Base-by-base conservation (phyloP, 352 stramenopile genomes). In the Phytophthora capsici region DNA sequence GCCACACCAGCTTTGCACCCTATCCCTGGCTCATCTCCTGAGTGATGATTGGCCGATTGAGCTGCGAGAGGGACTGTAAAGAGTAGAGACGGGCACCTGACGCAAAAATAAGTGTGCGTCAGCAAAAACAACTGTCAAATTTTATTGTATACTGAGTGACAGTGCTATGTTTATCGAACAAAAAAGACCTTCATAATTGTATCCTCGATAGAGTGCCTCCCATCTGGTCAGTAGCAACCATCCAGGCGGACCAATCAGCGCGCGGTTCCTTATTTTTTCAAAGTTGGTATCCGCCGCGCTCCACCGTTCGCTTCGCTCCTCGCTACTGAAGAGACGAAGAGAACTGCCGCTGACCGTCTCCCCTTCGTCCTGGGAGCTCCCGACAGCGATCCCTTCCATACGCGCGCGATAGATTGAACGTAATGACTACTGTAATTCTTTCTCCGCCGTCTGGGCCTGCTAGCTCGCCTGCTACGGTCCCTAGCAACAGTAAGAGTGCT, bases 391-490 rank as follows among this genome's bases (percentile, higher is more conserved):
- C 32, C 34, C 3, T 26, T 1, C 6, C 22, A 17, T 19, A 10
- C 14, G 13, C 2, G 3, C 10, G 16, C 44, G 8, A 9, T 30
- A 37, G 4, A 16, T 5, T 5, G n/a, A 14, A 13, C 28, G 34
- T 20, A n/a, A 89, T 90, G 82, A 89, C 79, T 9, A 85, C 77
- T 9, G 71, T 86, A 20, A 71, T 88, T 26, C 58, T 88, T 22
- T 75, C 81, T 41, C 68, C 75, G 13, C 44, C 78, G 9, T 65
- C 76, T 9, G 46, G 66, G 0, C 56, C 70, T 17, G 9, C 68
- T 10, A 73, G 59, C 23, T 57, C 74, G 13, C 43, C 71, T 12
- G 14, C 63, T 6, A 20, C 71, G n/a, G 52, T 57, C 4, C 60
- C 73, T 4, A 59, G 2, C 28, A 74, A 52, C 54, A 71, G 37